These are phyloP conservation scores for Talaromyces borbonicus DNA, from an alignment of 495 filamentous ascomycete species.

Conservation along the genomic window DNA sequence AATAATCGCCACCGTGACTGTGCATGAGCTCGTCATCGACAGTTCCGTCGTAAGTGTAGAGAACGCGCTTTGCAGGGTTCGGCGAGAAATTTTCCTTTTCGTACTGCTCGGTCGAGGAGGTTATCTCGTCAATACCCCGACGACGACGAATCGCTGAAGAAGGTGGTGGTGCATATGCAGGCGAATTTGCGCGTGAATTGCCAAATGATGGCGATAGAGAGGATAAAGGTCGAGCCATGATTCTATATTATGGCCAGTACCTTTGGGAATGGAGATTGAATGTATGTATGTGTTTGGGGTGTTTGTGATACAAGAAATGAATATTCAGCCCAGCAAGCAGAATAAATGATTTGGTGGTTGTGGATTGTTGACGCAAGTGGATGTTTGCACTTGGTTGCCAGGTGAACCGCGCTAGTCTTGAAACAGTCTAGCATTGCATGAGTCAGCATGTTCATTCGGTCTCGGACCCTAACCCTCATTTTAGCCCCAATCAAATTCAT, in stretches of 20 bases:
- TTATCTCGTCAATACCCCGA: constrained; percentile 8
- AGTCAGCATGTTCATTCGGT: no score
- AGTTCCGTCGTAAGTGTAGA: constrained; percentile 12
- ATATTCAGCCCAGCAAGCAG: no score
- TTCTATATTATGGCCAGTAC: not conserved
- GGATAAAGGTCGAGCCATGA: constrained; percentile 37
- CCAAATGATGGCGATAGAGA: constrained; percentile 34
- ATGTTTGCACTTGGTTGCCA: no score
- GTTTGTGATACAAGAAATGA: no score
- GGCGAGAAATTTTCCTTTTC: constrained; percentile 25
- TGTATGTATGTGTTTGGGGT: no score
- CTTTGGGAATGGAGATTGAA: no score
- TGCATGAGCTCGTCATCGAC: constrained; percentile 12
- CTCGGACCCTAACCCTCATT: no score
- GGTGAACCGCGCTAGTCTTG: no score
- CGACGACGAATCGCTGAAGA: constrained; percentile 6
- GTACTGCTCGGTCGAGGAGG: constrained; percentile 13
- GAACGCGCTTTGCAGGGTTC: constrained; percentile 21
- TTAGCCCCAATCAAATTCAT: no score
- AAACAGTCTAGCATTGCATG: no score
- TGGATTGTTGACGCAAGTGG: no score
- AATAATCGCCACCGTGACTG: constrained; percentile 12
- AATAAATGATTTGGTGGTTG: no score
- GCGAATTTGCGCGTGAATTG: constrained; percentile 31
- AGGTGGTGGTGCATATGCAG: constrained; percentile 10